Evolutionary conservation across 1,139 yeast species (phyloP).

Genomic region (Lodderomyces orthopsilosis): DNA sequence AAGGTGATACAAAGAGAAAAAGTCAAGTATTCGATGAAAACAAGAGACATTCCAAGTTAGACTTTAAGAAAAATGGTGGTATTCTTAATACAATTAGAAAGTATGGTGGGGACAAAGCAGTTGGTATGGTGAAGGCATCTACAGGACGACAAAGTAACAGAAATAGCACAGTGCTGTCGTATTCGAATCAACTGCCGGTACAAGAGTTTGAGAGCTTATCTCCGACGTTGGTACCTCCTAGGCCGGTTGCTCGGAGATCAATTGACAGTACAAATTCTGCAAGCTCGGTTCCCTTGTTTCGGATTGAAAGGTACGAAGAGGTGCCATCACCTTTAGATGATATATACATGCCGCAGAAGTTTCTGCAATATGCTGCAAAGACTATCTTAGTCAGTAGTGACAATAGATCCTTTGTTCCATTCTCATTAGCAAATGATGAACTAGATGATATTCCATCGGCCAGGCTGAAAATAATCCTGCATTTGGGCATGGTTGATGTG

Average conservation of each 20-base stretch:
- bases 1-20: slow-evolving; percentile 19
- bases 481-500: slow-evolving; percentile 39
- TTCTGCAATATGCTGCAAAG: slow-evolving; percentile 9
- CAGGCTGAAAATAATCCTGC: slow-evolving; percentile 38
- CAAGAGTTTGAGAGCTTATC: slow-evolving; percentile 5
- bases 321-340: slow-evolving; percentile 18
- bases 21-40: slow-evolving; percentile 6
- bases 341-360: slow-evolving; percentile 29
- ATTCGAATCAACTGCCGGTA: slow-evolving; percentile 10
- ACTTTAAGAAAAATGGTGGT: slow-evolving; percentile 30
- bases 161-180: slow-evolving; percentile 9
- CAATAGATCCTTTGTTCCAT: slow-evolving; percentile 49
- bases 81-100: slow-evolving; percentile 42
- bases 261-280: slow-evolving; percentile 9
- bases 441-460: slow-evolving; percentile 19
- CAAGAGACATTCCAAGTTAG: slow-evolving; percentile 9
- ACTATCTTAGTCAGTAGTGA: slow-evolving; percentile 58
- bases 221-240: slow-evolving; percentile 5
- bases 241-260: slow-evolving; percentile 4
- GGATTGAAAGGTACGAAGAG: slow-evolving; percentile 4
- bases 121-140: slow-evolving; percentile 29
- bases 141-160: not conserved
- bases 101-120: slow-evolving; percentile 43
- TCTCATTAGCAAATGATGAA: slow-evolving; percentile 27
- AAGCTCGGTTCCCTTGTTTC: slow-evolving; percentile 7